Evolutionary conservation across 139 green algal genomes (phyloP).

Genomic region (Chlorella sp.): DNA sequence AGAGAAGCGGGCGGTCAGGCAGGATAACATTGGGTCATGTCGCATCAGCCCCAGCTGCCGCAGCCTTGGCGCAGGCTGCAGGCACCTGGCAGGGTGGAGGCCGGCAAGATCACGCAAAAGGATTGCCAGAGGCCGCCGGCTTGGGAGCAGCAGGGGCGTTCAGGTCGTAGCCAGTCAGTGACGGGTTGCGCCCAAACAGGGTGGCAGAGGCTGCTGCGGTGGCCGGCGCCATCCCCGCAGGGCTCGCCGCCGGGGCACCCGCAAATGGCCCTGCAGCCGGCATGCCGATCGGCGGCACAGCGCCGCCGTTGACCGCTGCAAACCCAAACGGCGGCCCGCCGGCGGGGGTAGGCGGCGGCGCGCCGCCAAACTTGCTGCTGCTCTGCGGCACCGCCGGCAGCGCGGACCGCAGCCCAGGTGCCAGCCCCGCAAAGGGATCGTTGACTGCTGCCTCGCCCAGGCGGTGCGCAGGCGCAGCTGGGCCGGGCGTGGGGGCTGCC

Average conservation of each 20-base stretch:
- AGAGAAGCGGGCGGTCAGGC: no score
- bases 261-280: not conserved
- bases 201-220: conserved; percentile 20
- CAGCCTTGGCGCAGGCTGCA: not conserved
- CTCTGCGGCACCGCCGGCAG: not conserved
- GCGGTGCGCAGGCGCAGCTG: not conserved
- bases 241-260: not conserved
- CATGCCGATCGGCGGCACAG: not conserved
- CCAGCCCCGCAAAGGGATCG: conserved; percentile 33
- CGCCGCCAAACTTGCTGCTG: not conserved
- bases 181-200: conserved; percentile 29
- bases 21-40: no score
- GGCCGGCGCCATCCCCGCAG: not conserved
- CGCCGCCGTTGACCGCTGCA: not conserved
- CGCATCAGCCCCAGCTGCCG: no score
- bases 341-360: conserved; percentile 17
- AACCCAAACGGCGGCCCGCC: conserved; percentile 2
- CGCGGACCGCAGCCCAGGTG: conserved; percentile 13
- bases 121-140: conserved; percentile 41
- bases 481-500: not conserved
- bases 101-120: conserved; percentile 33
- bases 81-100: not conserved
- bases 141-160: conserved; percentile 36
- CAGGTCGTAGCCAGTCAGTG: conserved; percentile 38
- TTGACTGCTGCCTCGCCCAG: not conserved